Conservation (phyloP, 306 rosid genomes). For the Vigna mungo region DNA sequence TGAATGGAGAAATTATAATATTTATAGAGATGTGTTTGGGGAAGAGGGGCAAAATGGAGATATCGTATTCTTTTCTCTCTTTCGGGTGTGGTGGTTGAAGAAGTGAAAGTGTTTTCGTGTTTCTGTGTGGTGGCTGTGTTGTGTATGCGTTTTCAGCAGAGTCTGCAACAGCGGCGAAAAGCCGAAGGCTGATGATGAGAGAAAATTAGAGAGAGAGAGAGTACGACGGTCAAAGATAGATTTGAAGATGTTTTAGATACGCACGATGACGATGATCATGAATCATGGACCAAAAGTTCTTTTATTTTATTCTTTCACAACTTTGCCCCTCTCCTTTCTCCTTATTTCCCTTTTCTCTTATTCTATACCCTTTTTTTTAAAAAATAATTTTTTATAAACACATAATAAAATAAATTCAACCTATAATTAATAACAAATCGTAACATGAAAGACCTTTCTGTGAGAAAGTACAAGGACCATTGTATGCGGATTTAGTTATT, state of each 20-base stretch:
- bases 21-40: conserved; percentile 17
- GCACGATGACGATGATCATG: conserved; percentile 45
- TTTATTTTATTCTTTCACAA: conserved; percentile 2
- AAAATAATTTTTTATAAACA: too few species aligned
- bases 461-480: too few species aligned
- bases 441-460: too few species aligned
- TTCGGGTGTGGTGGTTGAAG: not conserved
- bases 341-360: conserved; percentile 40
- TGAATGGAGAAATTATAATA: conserved; percentile 32
- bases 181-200: conserved; percentile 57
- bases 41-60: not conserved
- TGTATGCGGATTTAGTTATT: too few species aligned
- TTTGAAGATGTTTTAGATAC: conserved; percentile 63
- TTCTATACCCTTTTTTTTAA: too few species aligned
- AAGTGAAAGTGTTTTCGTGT: not conserved
- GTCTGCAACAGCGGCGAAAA: conserved; percentile 81
- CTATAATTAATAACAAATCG: too few species aligned
- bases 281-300: conserved; percentile 37
- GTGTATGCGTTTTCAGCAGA: conserved; percentile 32
- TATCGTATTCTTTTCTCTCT: not conserved
- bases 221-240: conserved; percentile 93
- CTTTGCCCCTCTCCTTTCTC: conserved; percentile 41
- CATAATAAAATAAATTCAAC: too few species aligned
- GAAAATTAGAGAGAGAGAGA: conserved; percentile 32
- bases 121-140: conserved; percentile 4